A percentile compares a stretch with the other conserved stretches of the same genome.
These are phyloP conservation scores for Carallia brachiata DNA, from an alignment of 345 rosid genomes.

Conservation along the genomic window DNA sequence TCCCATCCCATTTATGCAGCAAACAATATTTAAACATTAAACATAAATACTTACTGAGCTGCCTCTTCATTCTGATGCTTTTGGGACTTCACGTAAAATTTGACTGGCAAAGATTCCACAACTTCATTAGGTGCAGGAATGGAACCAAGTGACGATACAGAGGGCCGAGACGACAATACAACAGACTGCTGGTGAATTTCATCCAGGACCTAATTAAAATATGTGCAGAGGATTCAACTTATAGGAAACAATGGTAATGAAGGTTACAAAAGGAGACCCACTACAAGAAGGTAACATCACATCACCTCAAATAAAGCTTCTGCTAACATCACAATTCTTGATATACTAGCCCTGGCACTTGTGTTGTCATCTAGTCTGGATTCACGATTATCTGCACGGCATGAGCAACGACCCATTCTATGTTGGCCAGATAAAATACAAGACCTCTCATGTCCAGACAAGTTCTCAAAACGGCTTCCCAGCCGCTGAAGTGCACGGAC, in stretches of 20 bases:
- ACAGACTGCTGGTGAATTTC: constrained; percentile 98
- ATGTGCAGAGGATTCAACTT: constrained; percentile 26
- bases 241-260: constrained; percentile 15
- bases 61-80: constrained; percentile 67
- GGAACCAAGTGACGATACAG: constrained; percentile 88
- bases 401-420: constrained; percentile 78
- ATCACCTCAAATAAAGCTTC: constrained; percentile 97
- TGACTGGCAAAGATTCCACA: constrained; percentile 81
- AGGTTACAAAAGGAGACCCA: constrained; percentile 1
- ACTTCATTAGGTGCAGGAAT: constrained; percentile 90
- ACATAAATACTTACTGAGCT: constrained; percentile 58
- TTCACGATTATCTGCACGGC: constrained; percentile 54
- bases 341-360: constrained; percentile 89
- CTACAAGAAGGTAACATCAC: neutral
- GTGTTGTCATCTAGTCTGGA: constrained; percentile 58
- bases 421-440: constrained; percentile 89
- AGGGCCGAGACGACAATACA: constrained; percentile 82
- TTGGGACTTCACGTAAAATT: constrained; percentile 48
- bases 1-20: neutral
- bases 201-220: constrained; percentile 82
- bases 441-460: constrained; percentile 82
- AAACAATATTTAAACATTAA: neutral
- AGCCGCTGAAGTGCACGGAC: constrained; percentile 93
- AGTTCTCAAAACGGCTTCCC: constrained; percentile 88
- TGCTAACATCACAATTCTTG: constrained; percentile 95